These are phyloP conservation scores for Ustilago esculenta DNA, from an alignment of 1,284 basidiomycete species.

Conservation along the genomic window DNA sequence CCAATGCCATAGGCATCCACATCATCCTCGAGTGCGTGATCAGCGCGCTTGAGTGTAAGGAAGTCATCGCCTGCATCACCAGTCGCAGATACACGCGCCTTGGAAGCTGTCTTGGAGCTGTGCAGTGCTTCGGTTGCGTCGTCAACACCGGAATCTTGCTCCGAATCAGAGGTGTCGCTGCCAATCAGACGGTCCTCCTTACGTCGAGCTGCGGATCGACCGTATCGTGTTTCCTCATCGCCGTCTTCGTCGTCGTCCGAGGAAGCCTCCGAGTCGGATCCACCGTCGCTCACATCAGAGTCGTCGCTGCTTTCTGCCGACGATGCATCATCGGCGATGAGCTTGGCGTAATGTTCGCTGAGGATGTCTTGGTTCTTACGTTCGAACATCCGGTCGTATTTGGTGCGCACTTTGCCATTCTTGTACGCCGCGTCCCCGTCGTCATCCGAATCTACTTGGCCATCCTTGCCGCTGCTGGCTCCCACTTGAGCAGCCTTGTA, in stretches of 20 bases:
- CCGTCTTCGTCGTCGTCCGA: slow-evolving; percentile 13
- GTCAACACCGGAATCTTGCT: slow-evolving; percentile 34
- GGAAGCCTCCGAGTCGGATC: slow-evolving; percentile 11
- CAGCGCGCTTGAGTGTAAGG: slow-evolving; percentile 87
- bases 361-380: slow-evolving; percentile 94
- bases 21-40: slow-evolving; percentile 77
- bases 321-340: slow-evolving; percentile 73
- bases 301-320: slow-evolving; percentile 21
- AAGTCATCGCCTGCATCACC: slow-evolving; percentile 77
- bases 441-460: slow-evolving; percentile 59
- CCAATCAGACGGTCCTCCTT: slow-evolving; percentile 40
- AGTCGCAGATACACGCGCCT: not conserved
- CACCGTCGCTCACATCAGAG: slow-evolving; percentile 15
- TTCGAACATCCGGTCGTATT: slow-evolving; percentile 98
- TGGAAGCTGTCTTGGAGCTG: slow-evolving; percentile 2
- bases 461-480: slow-evolving; percentile 23
- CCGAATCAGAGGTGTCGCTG: slow-evolving; percentile 59
- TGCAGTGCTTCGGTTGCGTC: slow-evolving; percentile 4
- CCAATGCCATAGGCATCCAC: slow-evolving; percentile 43
- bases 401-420: slow-evolving; percentile 72
- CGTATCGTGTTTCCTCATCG: slow-evolving; percentile 41
- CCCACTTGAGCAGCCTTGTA: slow-evolving; percentile 52
- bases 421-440: slow-evolving; percentile 60
- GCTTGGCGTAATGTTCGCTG: slow-evolving; percentile 87
- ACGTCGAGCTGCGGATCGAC: slow-evolving; percentile 13